Evolutionary conservation across 2,329 filamentous ascomycete species (phyloP), one percentile per base, ranked within the genome.

Genomic region (Cercospora zeae-maydis): DNA sequence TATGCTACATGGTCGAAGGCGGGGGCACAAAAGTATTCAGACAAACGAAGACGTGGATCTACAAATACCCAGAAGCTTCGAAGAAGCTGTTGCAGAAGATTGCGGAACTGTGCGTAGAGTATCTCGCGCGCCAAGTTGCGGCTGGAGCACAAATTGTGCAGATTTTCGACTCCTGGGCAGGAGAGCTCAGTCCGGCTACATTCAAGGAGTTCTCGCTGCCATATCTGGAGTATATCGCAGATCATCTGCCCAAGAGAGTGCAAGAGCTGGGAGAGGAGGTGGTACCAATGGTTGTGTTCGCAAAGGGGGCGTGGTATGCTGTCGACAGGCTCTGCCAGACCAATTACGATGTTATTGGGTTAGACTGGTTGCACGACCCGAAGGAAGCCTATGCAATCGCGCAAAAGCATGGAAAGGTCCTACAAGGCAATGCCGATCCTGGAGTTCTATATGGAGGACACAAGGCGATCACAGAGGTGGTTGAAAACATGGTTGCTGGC

Each of bases 1-100:
- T 99, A 73, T 96, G 93, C 81, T 99, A 99, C 81, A 99, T 99
- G 95, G 92, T 98, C 16, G 95, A 99, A 78, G 95, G 95, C 14
- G 95, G 95, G 53, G 95, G 95, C 47, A 96, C 90, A 70, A 98
- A 98, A 81, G 82, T 98, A 74, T 98, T 98, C 80, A 87, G 91
- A 64, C 88, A 96, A 78, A 89, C 87, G 73, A 99, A 99, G 84
- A 96, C 90, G 27, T 99, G 95, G 95, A 88, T 98, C 64, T 99
- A 93, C 83, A 92, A 86, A 77, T 92, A 97, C 73, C 84, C 90
- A 0, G 83, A 90, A 66, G 91, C 90, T 75, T 88, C 88, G 65
- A 92, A 95, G 80, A 86, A 83, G 65, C 79, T 99, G 67, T 80
- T 99, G 67, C 87, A 91, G 75, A 97, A 96, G 83, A 96, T 99